Evolutionary conservation across 1,284 basidiomycete species (phyloP).

Genomic region (Fomitopsis betulina): DNA sequence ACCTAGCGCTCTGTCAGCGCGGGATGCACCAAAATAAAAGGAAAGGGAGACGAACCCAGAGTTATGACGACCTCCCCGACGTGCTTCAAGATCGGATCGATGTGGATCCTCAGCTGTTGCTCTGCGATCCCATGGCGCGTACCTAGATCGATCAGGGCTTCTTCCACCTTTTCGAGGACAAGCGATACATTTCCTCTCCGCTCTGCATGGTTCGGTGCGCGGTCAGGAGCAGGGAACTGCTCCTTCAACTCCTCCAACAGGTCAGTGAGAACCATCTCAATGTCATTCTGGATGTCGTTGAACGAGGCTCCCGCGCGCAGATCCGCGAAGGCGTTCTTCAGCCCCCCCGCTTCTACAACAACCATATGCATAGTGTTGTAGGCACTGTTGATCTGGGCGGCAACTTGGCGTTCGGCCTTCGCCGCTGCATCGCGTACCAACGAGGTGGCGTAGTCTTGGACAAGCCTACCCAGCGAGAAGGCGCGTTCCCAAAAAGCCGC

Average conservation of each 20-base stretch:
- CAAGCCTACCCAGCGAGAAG: not conserved
- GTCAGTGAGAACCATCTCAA: not conserved
- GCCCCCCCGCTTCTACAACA: not conserved
- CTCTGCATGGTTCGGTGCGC: not conserved
- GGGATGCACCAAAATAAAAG: not conserved
- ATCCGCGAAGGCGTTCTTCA: not conserved
- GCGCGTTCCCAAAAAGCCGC: not conserved
- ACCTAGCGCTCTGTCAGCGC: conserved; percentile 10
- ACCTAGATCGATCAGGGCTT: not conserved
- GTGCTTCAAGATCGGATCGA: not conserved
- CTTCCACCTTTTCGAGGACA: not conserved
- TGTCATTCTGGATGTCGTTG: not conserved
- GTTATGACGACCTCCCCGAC: not conserved
- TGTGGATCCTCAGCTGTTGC: not conserved
- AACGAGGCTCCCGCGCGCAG: not conserved
- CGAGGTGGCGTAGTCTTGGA: not conserved
- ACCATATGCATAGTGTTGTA: not conserved
- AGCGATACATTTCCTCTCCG: not conserved
- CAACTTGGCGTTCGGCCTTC: not conserved
- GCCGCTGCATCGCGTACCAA: not conserved
- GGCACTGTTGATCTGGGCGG: not conserved
- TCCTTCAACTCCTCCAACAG: not conserved
- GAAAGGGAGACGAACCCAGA: not conserved
- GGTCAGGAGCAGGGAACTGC: not conserved
- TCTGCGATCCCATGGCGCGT: not conserved